These are phyloP conservation scores for Talaromyces sp. DNA, from an alignment of 2,329 filamentous ascomycete species.

Conservation along the genomic window DNA sequence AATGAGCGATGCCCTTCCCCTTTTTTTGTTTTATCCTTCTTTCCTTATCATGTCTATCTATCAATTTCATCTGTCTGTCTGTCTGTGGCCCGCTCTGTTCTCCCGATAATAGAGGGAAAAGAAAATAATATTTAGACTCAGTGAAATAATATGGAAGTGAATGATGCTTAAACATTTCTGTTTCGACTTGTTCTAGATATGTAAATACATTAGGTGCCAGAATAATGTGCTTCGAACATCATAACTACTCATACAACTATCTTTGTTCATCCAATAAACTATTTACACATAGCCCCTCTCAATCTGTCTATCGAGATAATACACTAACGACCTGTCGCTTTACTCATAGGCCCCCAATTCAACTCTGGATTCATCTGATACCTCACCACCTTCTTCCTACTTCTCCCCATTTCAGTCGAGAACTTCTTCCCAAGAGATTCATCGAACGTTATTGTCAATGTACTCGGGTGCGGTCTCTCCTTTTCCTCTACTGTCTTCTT, in stretches of 20 bases:
- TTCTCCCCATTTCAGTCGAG: slow-evolving; percentile 29
- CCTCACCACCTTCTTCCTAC: slow-evolving; percentile 65
- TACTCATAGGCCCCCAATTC: slow-evolving; percentile 84
- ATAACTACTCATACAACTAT: slow-evolving; percentile 19
- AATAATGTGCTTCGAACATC: no score
- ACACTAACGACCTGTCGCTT: slow-evolving; percentile 25
- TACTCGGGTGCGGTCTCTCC: slow-evolving; percentile 29
- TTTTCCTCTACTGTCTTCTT: slow-evolving; percentile 11
- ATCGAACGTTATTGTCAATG: slow-evolving; percentile 68
- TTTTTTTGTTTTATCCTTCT: background rate
- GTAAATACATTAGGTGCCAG: no score
- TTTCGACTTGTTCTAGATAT: no score
- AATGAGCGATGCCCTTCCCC: slow-evolving; percentile 15
- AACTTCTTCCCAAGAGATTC: slow-evolving; percentile 67
- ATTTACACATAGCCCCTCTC: no score
- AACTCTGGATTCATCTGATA: slow-evolving; percentile 87
- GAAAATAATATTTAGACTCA: background rate
- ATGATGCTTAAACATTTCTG: no score
- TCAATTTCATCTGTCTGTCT: background rate
- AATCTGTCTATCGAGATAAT: background rate
- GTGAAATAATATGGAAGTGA: background rate
- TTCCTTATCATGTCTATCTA: background rate
- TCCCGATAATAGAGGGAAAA: background rate
- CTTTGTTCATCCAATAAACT: no score
- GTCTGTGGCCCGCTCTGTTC: background rate